Percentiles rank a stretch among this genome's conserved stretches.
Evolutionary conservation across 306 rosid species (phyloP).

Genomic region (Cicer cuneatum): DNA sequence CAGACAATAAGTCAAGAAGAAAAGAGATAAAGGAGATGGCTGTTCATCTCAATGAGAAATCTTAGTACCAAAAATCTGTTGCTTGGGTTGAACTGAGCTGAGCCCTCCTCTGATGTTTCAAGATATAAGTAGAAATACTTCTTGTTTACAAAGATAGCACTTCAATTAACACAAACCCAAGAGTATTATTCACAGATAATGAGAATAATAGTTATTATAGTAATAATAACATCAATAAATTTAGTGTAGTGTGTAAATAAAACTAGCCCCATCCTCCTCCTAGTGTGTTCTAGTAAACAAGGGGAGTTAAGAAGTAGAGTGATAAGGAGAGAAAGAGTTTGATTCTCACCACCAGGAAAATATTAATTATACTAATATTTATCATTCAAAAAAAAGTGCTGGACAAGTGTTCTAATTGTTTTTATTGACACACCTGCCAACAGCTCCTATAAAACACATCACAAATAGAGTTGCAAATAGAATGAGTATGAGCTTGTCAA

Average conservation of each 20-base stretch:
- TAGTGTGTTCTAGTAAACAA: conserved; percentile 23
- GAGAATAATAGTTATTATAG: conserved; percentile 26
- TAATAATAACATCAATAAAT: conserved; percentile 23
- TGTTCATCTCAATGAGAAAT: conserved; percentile 42
- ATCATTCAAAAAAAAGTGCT: neutral
- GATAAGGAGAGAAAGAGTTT: no score
- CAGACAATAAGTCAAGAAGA: conserved; percentile 28
- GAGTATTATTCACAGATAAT: conserved; percentile 17
- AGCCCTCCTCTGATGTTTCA: conserved; percentile 54
- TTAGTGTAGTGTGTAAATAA: conserved; percentile 1
- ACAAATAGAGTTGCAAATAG: conserved; percentile 77
- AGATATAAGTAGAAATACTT: conserved; percentile 86
- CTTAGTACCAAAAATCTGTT: conserved; percentile 75
- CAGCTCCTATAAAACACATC: conserved; percentile 86
- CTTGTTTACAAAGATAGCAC: conserved; percentile 74
- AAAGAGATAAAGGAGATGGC: conserved; percentile 19
- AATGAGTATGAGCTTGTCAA: conserved; percentile 84
- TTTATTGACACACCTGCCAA: conserved; percentile 71
- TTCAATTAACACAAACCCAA: conserved; percentile 51
- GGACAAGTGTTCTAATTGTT: conserved; percentile 9
- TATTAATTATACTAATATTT: no score
- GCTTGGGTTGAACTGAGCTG: conserved; percentile 70
- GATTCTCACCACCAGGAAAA: no score
- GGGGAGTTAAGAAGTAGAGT: no score
- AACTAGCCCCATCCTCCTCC: conserved; percentile 19